Evolutionary conservation across 257 asterid species (phyloP).

Genomic region (Gynochthodes officinalis): DNA sequence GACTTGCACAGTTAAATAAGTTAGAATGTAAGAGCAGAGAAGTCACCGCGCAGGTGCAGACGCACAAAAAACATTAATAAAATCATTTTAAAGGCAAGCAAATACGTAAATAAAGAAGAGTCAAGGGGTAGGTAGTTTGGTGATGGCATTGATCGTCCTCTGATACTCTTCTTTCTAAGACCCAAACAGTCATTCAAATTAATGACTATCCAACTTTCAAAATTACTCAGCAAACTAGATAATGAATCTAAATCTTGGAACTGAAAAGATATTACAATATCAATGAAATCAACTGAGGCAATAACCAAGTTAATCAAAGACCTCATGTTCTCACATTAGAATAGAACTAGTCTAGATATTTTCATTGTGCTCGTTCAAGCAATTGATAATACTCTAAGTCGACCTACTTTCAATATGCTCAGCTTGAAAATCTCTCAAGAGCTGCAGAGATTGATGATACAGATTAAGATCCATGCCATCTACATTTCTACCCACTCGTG

Average conservation of each 20-base stretch:
- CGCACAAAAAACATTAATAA: no score
- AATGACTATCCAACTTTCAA: no score
- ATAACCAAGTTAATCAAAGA: not conserved
- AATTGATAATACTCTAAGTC: conserved; percentile 17
- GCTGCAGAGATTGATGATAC: conserved; percentile 68
- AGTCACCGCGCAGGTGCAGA: no score
- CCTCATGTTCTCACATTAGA: not conserved
- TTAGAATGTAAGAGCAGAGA: no score
- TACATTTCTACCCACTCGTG: conserved; percentile 88
- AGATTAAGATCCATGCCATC: conserved; percentile 93
- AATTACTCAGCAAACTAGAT: no score
- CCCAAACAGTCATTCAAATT: not conserved
- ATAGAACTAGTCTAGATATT: not conserved
- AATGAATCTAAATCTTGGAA: no score
- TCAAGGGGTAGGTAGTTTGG: not conserved
- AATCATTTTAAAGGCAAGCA: no score
- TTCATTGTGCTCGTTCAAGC: not conserved
- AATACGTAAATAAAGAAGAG: not conserved
- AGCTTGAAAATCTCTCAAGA: conserved; percentile 65
- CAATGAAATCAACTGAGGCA: not conserved
- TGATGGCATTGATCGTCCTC: not conserved
- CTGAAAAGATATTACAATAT: not conserved
- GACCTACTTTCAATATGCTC: conserved; percentile 38
- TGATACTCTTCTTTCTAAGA: no score
- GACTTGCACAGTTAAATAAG: no score